Conservation (phyloP, 768 basidiomycete genomes). For the Phanerochaete carnosa region DNA sequence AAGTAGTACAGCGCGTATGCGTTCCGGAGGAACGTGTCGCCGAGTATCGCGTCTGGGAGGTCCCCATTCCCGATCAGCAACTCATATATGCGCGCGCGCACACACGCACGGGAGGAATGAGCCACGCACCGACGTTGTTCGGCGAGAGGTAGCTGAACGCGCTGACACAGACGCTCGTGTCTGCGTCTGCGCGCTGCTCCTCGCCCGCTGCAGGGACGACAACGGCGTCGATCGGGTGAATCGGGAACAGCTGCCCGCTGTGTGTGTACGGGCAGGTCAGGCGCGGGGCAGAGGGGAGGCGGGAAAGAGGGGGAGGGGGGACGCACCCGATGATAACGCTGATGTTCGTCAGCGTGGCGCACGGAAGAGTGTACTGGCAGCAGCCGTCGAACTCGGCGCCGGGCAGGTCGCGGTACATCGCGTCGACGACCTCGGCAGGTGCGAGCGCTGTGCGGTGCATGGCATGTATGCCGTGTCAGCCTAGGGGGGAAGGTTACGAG, state of each 20-base stretch:
- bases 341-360: slow-evolving; percentile 9
- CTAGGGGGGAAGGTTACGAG: not conserved
- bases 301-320: not conserved
- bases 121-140: not conserved
- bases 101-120: not conserved
- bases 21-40: slow-evolving; percentile 19
- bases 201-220: slow-evolving; percentile 2
- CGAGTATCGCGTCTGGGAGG: slow-evolving; percentile 16
- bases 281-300: not conserved
- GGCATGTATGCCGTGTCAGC: no score
- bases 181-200: slow-evolving; percentile 4
- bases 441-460: not conserved
- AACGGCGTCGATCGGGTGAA: slow-evolving; percentile 10
- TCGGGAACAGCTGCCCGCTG: slow-evolving; percentile 3
- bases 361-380: slow-evolving; percentile 7
- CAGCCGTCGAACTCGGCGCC: slow-evolving; percentile 5
- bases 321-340: slow-evolving; percentile 8
- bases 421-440: slow-evolving; percentile 5
- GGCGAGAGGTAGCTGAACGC: slow-evolving; percentile 6
- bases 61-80: not conserved
- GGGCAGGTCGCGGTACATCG: slow-evolving; percentile 5
- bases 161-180: not conserved
- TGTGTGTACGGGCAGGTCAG: not conserved
- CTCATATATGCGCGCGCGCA: not conserved
- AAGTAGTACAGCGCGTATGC: slow-evolving; percentile 16